Evolutionary conservation across 176 grass and related monocot genomes (phyloP), one percentile per base, ranked within the genome.

Genomic region (Juncus inflexus): DNA sequence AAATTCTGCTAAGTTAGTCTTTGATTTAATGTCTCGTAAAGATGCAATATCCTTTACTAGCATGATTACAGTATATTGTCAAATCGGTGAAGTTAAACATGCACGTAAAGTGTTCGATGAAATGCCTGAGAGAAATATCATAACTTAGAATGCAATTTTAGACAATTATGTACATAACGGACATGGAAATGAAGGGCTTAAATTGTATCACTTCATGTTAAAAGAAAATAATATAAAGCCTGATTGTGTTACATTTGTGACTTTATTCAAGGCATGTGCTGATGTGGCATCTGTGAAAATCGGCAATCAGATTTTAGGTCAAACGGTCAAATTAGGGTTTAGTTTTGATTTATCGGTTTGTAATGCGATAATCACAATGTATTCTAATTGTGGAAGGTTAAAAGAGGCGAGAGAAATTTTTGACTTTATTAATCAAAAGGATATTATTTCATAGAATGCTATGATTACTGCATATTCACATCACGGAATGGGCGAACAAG

Each of bases 401-500:
- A 60, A 39, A 12, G 82, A 97, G 65, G 84, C 87, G 65, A 80
- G 63, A 82, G 74, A 81, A 57, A 55, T 80, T 56, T 91, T 97
- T 41, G 63, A 97, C 28, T 75, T 79, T 61, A 72, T 97, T 19
- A 64, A 62, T 42, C 37, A 40, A 58, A 97, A 91, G 76, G 87
- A 97, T 86, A 50, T 97, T 71, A 82, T 91, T 69, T 91, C 92
- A 63, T 97, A 87, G 92, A 97, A 97, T 83, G 74, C 92, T 6
- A 96, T 96, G 87, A 91, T 96, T 53, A 96, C 92, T 35, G 84
- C 79, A 61, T 97, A 97, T 82, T 86, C 92, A 55, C 92, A 97
- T 50, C 87, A 97, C 19, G 92, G 92, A 50, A 83, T 83, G 77
- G 92, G 84, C 28, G 91, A 74, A 74, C 84, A 97, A 74, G 85